Evolutionary conservation across 2,329 filamentous ascomycete genomes (phyloP), one percentile per base, ranked within the genome.

Genomic region (Trichophyton simii): DNA sequence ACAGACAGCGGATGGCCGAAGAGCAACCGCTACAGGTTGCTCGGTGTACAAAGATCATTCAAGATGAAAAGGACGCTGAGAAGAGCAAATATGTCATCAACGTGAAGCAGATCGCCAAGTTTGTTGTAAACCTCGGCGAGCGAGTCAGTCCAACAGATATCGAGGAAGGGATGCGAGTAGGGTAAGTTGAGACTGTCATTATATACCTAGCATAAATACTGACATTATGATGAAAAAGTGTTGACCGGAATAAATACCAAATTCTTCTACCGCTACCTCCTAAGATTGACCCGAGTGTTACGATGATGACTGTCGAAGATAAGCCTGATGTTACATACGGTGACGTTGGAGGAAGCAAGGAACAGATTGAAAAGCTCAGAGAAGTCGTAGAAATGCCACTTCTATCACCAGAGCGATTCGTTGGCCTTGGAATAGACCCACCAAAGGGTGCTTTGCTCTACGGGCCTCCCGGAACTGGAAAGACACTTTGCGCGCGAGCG

Each of bases 81-180:
- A 99, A 99, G 84, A 95, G 88, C 84, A 99, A 97, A 85, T 99
- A 99, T 80, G 91, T 99, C 71, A 99, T 99, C 83, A 99, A 99
- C 77, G 92, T 99, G 69, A 99, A 99, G 82, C 94, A 99, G 77
- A 99, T 99, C 71, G 94, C 94, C 71, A 99, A 99, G 79, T 99
- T 99, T 71, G 94, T 99, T 58, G 94, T 99, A 67, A 94, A 96
- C 76, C 84, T 99, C 59, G 94, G 94, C 69, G 94, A 99, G 73
- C 87, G 94, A 66, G 94, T 99, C 68, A 95, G 89, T 72, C 94
- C 94, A 58, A 97, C 94, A 68, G 94, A 99, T 84, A 99, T 99
- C 70, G 94, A 99, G 73, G 94, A 99, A 76, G 94, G 94, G 66
- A 99, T 99, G 94, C 86, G 94, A 68, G 94, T 99, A 64, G 94